These are phyloP conservation scores for Calophaca sinica DNA, from an alignment of 306 rosid species.

Conservation along the genomic window DNA sequence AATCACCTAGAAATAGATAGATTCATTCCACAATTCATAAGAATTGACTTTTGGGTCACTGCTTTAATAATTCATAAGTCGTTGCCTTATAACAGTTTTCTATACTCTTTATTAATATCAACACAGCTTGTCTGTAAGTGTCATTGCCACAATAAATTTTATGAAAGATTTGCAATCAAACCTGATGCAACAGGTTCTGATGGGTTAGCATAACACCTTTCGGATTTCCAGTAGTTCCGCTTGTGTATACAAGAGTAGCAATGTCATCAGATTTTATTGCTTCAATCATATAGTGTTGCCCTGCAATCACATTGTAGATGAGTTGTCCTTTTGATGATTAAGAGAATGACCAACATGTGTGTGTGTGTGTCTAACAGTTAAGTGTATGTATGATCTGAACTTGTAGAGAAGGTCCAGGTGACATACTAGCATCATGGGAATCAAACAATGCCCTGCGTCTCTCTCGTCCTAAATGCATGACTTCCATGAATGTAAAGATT, in stretches of 20 bases:
- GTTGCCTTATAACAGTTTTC: not conserved
- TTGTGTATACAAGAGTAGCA: conserved; percentile 89
- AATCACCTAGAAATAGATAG: not conserved
- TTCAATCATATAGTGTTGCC: conserved; percentile 59
- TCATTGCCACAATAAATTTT: conserved; percentile 33
- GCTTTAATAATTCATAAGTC: too few species aligned
- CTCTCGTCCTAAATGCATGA: conserved; percentile 68
- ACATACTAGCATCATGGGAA: conserved; percentile 70
- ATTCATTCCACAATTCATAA: not conserved
- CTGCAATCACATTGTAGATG: conserved; percentile 59
- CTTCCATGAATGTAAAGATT: conserved; percentile 66
- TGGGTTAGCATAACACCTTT: conserved; percentile 96
- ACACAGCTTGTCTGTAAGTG: conserved; percentile 2
- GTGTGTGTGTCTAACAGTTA: not conserved
- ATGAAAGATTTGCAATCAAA: conserved; percentile 47
- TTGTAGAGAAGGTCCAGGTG: conserved; percentile 29
- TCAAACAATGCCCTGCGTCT: conserved; percentile 58
- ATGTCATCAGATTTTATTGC: conserved; percentile 77
- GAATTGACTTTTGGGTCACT: not conserved
- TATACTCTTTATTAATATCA: conserved; percentile 6
- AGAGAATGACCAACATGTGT: too few species aligned
- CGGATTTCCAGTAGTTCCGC: conserved; percentile 96
- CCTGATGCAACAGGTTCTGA: conserved; percentile 91
- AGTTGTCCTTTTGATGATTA: not conserved
- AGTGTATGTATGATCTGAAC: not conserved